These are phyloP conservation scores for Zasmidium citrigriseum DNA, from an alignment of 2,329 filamentous ascomycete genomes.

Conservation along the genomic window DNA sequence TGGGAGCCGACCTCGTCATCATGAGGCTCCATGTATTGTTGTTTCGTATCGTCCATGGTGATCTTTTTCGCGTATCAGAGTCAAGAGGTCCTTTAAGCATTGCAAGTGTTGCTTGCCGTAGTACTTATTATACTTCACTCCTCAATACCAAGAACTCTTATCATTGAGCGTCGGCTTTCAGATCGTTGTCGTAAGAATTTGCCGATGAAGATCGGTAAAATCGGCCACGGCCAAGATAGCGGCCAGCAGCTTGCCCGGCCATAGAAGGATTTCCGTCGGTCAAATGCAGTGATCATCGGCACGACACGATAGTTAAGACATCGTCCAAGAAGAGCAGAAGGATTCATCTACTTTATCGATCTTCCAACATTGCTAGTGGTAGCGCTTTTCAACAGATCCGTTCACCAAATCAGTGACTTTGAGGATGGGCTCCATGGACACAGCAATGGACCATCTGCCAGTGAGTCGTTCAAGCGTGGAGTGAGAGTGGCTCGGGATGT, in stretches of 20 bases:
- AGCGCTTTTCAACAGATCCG: no score
- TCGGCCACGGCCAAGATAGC: background rate
- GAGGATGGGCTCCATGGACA: no score
- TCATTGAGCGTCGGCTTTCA: background rate
- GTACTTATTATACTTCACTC: background rate
- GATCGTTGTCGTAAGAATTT: background rate
- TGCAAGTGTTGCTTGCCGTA: background rate
- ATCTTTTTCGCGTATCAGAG: background rate
- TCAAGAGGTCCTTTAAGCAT: background rate
- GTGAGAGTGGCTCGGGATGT: no score
- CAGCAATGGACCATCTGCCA: no score
- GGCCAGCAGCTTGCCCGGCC: background rate
- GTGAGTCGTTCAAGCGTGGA: no score
- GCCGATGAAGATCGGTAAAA: background rate
- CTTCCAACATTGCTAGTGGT: no score
- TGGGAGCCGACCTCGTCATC: background rate
- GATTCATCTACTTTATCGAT: background rate
- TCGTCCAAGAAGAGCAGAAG: background rate
- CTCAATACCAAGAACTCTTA: background rate
- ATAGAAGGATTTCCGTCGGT: background rate
- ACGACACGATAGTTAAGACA: no score
- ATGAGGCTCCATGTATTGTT: background rate
- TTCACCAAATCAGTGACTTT: no score
- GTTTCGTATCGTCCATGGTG: background rate
- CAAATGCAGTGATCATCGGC: background rate